Evolutionary conservation across 495 filamentous ascomycete genomes (phyloP).

Genomic region (Penicillium longicatenatum): DNA sequence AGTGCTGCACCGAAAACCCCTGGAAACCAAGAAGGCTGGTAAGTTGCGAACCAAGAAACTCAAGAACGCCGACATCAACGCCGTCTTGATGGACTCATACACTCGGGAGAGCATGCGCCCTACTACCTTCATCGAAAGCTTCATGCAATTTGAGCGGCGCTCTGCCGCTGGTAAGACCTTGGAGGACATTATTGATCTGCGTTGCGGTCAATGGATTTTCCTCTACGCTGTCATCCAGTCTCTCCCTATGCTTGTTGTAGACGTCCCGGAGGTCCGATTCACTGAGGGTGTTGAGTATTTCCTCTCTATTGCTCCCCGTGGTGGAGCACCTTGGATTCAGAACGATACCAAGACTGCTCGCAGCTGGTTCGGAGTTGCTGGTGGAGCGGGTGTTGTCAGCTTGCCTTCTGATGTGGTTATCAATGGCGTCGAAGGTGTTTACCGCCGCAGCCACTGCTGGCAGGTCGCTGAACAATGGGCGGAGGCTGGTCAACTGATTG

Average conservation of each 20-base stretch:
- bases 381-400: conserved; percentile 69
- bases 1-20: conserved; percentile 58
- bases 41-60: conserved; percentile 68
- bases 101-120: conserved; percentile 68
- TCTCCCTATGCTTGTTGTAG: conserved; percentile 85
- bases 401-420: conserved; percentile 82
- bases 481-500: conserved; percentile 41
- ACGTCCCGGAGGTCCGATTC: conserved; percentile 76
- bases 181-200: conserved; percentile 73
- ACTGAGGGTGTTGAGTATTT: conserved; percentile 92
- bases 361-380: conserved; percentile 79
- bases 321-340: conserved; percentile 82
- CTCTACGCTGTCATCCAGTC: conserved; percentile 89
- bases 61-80: conserved; percentile 73
- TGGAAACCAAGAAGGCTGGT: conserved; percentile 68
- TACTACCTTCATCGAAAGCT: conserved; percentile 73
- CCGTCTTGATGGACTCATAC: conserved; percentile 72
- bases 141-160: conserved; percentile 80
- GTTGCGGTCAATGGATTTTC: conserved; percentile 92
- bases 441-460: conserved; percentile 93
- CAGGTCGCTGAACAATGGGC: conserved; percentile 75
- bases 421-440: conserved; percentile 86
- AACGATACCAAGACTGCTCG: conserved; percentile 64
- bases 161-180: conserved; percentile 69
- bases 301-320: conserved; percentile 86